Conservation (phyloP, 1,139 yeast species). For the Suhomyces wounanorum region DNA sequence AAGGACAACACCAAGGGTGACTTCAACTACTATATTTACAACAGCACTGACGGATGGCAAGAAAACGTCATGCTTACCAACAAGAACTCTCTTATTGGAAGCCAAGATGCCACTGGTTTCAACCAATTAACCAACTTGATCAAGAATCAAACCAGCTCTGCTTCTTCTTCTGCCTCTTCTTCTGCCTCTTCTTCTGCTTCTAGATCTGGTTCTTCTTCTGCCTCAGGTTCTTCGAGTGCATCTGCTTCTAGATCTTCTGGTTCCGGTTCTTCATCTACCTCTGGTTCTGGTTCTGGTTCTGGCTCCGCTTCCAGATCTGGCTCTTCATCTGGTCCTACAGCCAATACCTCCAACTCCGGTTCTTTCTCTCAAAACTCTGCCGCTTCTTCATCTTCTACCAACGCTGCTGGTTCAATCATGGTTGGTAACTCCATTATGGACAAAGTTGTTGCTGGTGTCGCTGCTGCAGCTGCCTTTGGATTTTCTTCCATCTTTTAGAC, state of each 20-base stretch:
- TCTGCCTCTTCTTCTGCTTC: constrained; percentile 9
- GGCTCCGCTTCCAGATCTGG: not conserved
- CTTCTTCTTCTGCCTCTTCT: constrained; percentile 11
- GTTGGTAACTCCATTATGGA: constrained; percentile 1
- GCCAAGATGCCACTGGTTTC: constrained; percentile 63
- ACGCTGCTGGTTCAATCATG: constrained; percentile 12
- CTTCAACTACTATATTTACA: constrained; percentile 57
- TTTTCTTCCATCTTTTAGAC: constrained; percentile 17
- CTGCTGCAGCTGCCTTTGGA: constrained; percentile 25
- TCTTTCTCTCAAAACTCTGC: constrained; percentile 12
- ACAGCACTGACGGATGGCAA: constrained; percentile 47
- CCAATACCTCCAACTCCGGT: not conserved
- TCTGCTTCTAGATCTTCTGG: constrained; percentile 1
- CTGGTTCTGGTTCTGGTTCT: not conserved
- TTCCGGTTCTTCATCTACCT: constrained; percentile 8
- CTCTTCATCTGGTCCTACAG: not conserved
- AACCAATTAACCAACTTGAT: constrained; percentile 48
- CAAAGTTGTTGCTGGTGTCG: constrained; percentile 16
- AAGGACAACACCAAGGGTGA: constrained; percentile 29
- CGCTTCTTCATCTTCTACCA: constrained; percentile 11
- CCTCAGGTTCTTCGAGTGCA: constrained; percentile 1
- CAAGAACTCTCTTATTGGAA: constrained; percentile 60
- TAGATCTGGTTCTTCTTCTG: not conserved
- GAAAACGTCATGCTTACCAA: constrained; percentile 58
- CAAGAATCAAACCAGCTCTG: constrained; percentile 7